phyloP scores from a whole-genome alignment of 2,329 filamentous ascomycete species.

The Colletotrichum sp. region DNA sequence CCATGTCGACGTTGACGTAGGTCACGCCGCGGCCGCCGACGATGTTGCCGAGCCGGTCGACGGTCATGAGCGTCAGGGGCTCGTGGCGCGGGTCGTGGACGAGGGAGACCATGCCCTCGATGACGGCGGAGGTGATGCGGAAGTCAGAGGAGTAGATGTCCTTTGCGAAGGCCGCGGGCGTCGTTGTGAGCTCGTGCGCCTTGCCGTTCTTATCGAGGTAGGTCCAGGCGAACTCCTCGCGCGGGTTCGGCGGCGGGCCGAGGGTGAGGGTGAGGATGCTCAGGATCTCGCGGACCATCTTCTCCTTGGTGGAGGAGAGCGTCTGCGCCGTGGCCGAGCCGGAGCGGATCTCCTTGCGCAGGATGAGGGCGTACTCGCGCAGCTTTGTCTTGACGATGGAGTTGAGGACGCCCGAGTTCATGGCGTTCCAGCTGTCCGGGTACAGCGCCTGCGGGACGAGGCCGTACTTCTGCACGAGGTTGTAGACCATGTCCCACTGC shows the following conservation, averaged over 20 bases:
- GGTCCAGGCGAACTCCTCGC: constrained; percentile 78
- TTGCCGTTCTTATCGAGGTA: constrained; percentile 74
- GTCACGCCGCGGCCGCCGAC: constrained; percentile 77
- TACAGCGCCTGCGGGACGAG: constrained; percentile 84
- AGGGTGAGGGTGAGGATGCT: constrained; percentile 82
- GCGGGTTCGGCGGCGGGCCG: constrained; percentile 75
- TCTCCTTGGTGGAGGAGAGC: constrained; percentile 63
- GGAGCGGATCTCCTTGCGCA: constrained; percentile 61
- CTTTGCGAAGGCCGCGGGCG: constrained; percentile 74
- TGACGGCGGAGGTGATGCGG: constrained; percentile 62
- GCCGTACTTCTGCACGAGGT: constrained; percentile 85
- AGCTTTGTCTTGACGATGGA: constrained; percentile 81
- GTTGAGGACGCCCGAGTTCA: constrained; percentile 73
- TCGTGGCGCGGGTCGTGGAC: constrained; percentile 86
- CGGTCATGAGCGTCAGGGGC: constrained; percentile 74
- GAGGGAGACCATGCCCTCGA: constrained; percentile 77
- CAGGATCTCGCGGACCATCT: constrained; percentile 82
- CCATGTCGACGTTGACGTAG: constrained; percentile 84
- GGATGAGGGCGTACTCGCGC: constrained; percentile 79
- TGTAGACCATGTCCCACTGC: constrained; percentile 92
- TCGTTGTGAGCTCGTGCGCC: constrained; percentile 66
- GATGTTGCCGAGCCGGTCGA: constrained; percentile 81
- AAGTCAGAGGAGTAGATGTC: constrained; percentile 68
- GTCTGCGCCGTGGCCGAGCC: constrained; percentile 35
- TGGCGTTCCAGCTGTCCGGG: constrained; percentile 82